phyloP scores from a whole-genome alignment of 2,329 filamentous ascomycete genomes.

The Penicillium griseofulvum region DNA sequence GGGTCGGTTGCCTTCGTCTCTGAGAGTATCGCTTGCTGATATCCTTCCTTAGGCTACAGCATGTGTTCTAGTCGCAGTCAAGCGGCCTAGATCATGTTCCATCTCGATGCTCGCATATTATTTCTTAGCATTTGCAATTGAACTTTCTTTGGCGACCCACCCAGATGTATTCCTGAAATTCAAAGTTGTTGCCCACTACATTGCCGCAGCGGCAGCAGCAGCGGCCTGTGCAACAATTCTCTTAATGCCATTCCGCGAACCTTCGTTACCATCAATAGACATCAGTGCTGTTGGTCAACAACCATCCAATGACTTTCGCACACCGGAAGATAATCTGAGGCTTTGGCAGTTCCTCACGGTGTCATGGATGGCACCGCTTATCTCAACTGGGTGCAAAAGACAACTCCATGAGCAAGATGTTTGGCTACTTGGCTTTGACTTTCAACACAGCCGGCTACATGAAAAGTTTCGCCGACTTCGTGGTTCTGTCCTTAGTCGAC shows the following conservation, averaged over 20 bases:
- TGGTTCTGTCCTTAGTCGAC: constrained; percentile 68
- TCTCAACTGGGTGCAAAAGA: constrained; percentile 60
- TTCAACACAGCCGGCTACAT: constrained; percentile 75
- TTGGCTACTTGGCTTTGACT: constrained; percentile 76
- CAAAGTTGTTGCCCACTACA: constrained; percentile 22
- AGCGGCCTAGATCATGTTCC: constrained; percentile 44
- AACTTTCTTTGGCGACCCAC: constrained; percentile 35
- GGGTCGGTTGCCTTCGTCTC: constrained; percentile 32
- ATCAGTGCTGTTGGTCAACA: constrained; percentile 59
- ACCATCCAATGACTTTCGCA: constrained; percentile 62
- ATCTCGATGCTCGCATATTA: constrained; percentile 39
- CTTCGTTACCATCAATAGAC: constrained; percentile 50
- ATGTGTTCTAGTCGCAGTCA: constrained; percentile 35
- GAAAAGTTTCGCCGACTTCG: constrained; percentile 68
- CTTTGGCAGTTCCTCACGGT: constrained; percentile 83
- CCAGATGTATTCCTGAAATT: constrained; percentile 5
- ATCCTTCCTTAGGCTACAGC: constrained; percentile 32
- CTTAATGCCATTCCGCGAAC: constrained; percentile 68
- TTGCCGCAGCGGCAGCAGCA: constrained; percentile 44
- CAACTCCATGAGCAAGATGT: constrained; percentile 77
- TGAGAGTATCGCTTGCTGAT: constrained; percentile 20
- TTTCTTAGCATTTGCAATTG: constrained; percentile 31
- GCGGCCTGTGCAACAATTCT: constrained; percentile 55
- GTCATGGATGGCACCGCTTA: constrained; percentile 76
- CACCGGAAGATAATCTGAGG: constrained; percentile 74